Evolutionary conservation across 2,329 filamentous ascomycete species (phyloP), one percentile per base, ranked within the genome.

Genomic region (Immersiporthe knoxdaviesiana): DNA sequence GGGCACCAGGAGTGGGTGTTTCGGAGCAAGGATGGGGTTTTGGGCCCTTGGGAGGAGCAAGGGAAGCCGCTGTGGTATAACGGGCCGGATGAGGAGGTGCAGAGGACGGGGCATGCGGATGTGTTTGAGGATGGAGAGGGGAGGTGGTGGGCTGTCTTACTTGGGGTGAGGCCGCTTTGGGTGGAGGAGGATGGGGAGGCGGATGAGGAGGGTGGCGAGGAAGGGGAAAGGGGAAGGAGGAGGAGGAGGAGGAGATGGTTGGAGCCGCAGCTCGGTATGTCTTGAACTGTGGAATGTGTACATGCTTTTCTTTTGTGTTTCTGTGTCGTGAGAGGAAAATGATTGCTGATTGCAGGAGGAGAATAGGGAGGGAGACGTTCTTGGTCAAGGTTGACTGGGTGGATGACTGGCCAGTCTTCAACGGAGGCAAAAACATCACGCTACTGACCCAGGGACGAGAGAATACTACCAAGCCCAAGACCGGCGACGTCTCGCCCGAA

Each of bases 1-100:
- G 84, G 84, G 0, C 85, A 88, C 71, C 81, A 83, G 65, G 84
- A 85, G 69, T 87, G 84, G 81, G 83, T 86, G 0, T 78, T 81
- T 65, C 81, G 85, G 5, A 87, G 82, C 70, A 77, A 75, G 12
- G 72, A 72, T 0, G 78, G 81, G 0, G 81, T 81, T 0, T 79
- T 81, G 11, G 85, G 85, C 0, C 84, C 84, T 0, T 87, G 85
- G 84, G 83, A 84, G 67, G 79, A 79, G 0, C 81, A 81, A 10
- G 76, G 77, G 1, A 80, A 81, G 66, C 82, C 83, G 12, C 75
- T 85, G 16, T 82, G 82, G 76, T 80, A 79, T 3, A 85, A 85
- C 66, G 82, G 82, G 0, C 76, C 79, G 0, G 76, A 81, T 4
- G 83, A 85, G 58, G 82, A 83, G 66, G 79, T 88, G 14, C 81